A percentile compares a stretch with the other conserved stretches of the same genome.
Evolutionary conservation across 2,329 filamentous ascomycete species (phyloP).

Genomic region (Ascochyta clinopodiicola): DNA sequence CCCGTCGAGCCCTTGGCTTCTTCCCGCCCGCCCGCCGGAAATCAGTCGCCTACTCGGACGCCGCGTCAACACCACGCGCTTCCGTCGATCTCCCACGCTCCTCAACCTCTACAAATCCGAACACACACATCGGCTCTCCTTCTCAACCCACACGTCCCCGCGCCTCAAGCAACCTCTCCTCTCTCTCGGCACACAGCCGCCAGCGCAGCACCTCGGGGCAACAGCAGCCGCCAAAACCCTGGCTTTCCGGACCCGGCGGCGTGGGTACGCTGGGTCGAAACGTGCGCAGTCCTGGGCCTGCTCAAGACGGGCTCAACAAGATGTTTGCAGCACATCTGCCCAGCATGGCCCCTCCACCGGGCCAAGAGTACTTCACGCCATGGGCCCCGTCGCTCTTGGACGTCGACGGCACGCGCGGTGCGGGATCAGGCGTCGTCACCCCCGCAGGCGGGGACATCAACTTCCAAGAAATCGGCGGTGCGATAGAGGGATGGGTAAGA

Average conservation of each 20-base stretch:
- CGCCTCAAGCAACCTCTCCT: slow-evolving; percentile 48
- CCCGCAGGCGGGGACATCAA: slow-evolving; percentile 48
- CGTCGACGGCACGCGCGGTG: slow-evolving; percentile 35
- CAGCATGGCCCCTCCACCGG: slow-evolving; percentile 67
- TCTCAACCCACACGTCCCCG: slow-evolving; percentile 48
- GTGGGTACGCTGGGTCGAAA: slow-evolving; percentile 80
- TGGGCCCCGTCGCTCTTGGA: slow-evolving; percentile 48
- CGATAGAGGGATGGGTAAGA: slow-evolving; percentile 88
- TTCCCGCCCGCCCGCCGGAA: slow-evolving; percentile 92
- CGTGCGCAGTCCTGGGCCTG: slow-evolving; percentile 78
- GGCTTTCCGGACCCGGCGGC: slow-evolving; percentile 81
- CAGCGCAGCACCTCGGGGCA: slow-evolving; percentile 46
- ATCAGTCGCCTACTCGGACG: slow-evolving; percentile 70
- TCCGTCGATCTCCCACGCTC: slow-evolving; percentile 67
- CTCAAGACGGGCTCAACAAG: slow-evolving; percentile 81
- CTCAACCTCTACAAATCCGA: slow-evolving; percentile 41
- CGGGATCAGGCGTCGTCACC: slow-evolving; percentile 40
- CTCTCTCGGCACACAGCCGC: slow-evolving; percentile 45
- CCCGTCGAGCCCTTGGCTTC: slow-evolving; percentile 81
- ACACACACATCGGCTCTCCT: slow-evolving; percentile 40
- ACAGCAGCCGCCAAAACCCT: slow-evolving; percentile 48
- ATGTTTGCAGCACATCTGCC: slow-evolving; percentile 86
- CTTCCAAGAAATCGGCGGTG: slow-evolving; percentile 83
- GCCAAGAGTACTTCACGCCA: slow-evolving; percentile 60
- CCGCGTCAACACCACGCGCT: slow-evolving; percentile 68